Evolutionary conservation across 2,329 filamentous ascomycete species (phyloP), one percentile per base, ranked within the genome.

Genomic region (Tympanopsis confertula): DNA sequence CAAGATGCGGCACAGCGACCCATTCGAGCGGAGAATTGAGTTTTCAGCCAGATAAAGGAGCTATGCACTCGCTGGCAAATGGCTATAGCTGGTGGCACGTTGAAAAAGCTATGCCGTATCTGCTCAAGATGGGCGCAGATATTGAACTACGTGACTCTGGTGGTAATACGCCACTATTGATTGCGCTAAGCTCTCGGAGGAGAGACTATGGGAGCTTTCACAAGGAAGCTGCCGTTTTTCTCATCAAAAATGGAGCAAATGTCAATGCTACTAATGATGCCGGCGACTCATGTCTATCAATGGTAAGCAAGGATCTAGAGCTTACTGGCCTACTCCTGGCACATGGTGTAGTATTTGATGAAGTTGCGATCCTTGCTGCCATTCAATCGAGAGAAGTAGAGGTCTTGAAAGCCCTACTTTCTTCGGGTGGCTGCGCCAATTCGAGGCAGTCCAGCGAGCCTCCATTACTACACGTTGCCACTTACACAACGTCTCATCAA

Each of bases 31-130:
- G 22, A 10, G n/a, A 26, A n/a, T 26, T 10, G 7, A 7, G 22
- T 10, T 10, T 10, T 26, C 22, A n/a, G n/a, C 7, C n/a, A n/a
- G n/a, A n/a, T n/a, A 26, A 10, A n/a, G 22, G 22, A 10, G 22
- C 22, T 26, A 7, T 30, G 15, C 26, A 42, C 30, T 35, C 5
- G 4, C 35, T 41, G 1, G 40, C 39, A 3, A 20, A 13, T 5
- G 41, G 41, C 35, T 14, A 41, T 5, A 17, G 35, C 15, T 26
- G 38, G 41, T 32, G 24, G 32, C 35, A 10, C 13, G 2, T 12
- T 20, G 18, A n/a, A 37, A 19, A 5, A 14, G 40, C 14, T 13
- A 32, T 5, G 44, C 46, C 13, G 35, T 45, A 45, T 33, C 35
- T 45, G 3, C 10, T 45, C 5, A 35, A 35, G 17, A 36, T 15